Conservation (phyloP, 148 eudicot genomes). For the Cornus controversa region DNA sequence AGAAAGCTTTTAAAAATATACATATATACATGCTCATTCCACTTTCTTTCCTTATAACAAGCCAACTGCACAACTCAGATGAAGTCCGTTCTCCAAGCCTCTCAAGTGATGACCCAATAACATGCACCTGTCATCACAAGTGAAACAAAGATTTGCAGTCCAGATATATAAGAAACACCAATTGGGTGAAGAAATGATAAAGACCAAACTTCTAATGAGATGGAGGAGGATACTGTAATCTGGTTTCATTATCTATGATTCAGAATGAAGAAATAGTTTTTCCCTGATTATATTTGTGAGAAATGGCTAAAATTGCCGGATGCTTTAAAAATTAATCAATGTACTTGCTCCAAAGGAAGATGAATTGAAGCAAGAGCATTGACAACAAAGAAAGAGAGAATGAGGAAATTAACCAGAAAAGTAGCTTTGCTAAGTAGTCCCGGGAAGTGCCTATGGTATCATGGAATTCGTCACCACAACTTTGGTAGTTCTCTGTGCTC, state of each 20-base stretch:
- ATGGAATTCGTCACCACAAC: conserved; percentile 28
- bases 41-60: conserved; percentile 46
- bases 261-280: too few species aligned
- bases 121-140: conserved; percentile 72
- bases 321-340: too few species aligned
- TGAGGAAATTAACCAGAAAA: conserved; percentile 64
- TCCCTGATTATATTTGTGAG: too few species aligned
- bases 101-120: conserved; percentile 83
- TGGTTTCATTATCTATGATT: too few species aligned
- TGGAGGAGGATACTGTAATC: background rate
- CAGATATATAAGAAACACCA: background rate
- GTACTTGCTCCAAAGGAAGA: background rate
- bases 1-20: too few species aligned
- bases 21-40: conserved; percentile 34
- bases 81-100: conserved; percentile 90
- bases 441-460: conserved; percentile 60
- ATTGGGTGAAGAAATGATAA: background rate
- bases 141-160: background rate
- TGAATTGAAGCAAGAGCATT: background rate
- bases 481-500: conserved; percentile 36
- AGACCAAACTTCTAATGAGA: background rate
- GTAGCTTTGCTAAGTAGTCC: conserved; percentile 84
- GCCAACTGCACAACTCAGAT: conserved; percentile 83
- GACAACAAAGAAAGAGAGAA: background rate
- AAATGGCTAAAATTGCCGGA: too few species aligned